Evolutionary conservation across 192 early-diverging fungal genomes (phyloP).

Genomic region (Coemansia sp.): DNA sequence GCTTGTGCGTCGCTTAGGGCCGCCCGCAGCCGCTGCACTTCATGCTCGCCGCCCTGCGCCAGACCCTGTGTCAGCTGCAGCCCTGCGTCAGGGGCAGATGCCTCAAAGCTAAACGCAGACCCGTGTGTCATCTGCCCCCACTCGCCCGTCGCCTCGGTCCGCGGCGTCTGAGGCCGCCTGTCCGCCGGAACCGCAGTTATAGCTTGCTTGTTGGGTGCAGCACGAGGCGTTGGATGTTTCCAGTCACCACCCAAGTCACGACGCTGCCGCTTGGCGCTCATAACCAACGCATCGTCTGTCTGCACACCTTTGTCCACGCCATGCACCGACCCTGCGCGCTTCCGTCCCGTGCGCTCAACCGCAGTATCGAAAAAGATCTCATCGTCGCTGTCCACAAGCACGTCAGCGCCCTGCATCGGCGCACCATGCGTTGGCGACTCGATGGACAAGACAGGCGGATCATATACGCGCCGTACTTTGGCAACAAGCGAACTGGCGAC

Average conservation of each 20-base stretch:
- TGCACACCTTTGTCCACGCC: conserved; percentile 12
- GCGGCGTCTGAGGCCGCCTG: background rate
- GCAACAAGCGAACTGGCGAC: conserved; percentile 60
- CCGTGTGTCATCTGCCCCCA: conserved; percentile 13
- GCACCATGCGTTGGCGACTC: conserved; percentile 1
- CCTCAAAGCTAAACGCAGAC: conserved; percentile 38
- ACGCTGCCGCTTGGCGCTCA: conserved; percentile 37
- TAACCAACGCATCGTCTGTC: conserved; percentile 8
- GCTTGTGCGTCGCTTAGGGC: conserved; percentile 37
- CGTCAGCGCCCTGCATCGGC: conserved; percentile 5
- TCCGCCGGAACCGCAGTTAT: background rate
- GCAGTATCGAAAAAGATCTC: conserved; percentile 43
- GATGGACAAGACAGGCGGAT: background rate
- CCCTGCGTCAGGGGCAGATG: conserved; percentile 8
- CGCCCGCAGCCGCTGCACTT: conserved; percentile 34
- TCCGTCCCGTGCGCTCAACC: conserved; percentile 4
- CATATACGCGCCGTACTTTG: conserved; percentile 24
- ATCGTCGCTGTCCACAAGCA: conserved; percentile 26
- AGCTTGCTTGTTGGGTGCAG: background rate
- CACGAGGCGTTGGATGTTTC: conserved; percentile 19
- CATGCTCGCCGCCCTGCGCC: conserved; percentile 23
- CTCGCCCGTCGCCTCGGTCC: background rate
- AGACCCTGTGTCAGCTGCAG: conserved; percentile 24
- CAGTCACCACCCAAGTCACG: conserved; percentile 31
- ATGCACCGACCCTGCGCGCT: conserved; percentile 13